phyloP scores from a whole-genome alignment of 176 grass and related monocot species.

The Aegilops speltoides region DNA sequence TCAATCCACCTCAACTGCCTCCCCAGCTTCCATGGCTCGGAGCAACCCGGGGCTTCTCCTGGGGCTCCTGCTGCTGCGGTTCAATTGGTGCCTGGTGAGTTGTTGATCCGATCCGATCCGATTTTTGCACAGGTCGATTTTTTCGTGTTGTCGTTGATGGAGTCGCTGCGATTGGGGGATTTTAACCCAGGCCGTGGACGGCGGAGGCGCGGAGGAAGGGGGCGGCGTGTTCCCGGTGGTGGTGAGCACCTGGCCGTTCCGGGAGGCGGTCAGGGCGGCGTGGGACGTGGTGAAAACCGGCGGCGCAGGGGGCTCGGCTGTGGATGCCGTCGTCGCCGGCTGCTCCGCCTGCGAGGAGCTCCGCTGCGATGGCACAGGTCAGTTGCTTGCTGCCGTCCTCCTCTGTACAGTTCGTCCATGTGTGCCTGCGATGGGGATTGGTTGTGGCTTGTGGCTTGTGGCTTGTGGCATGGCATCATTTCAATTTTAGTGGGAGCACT shows the following conservation, averaged over 20 bases:
- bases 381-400: not conserved
- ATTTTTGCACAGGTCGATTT: not conserved
- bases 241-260: slow-evolving; percentile 86
- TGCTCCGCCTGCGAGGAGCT: slow-evolving; percentile 84
- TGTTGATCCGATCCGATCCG: not conserved
- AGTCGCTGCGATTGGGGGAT: not conserved
- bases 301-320: slow-evolving; percentile 46
- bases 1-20: not conserved
- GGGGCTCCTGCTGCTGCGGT: slow-evolving; percentile 33
- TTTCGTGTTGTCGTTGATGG: not conserved
- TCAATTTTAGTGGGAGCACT: not conserved
- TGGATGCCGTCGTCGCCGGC: slow-evolving; percentile 72
- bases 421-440: not conserved
- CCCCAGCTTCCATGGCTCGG: slow-evolving; percentile 6
- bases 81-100: slow-evolving; percentile 27
- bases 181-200: slow-evolving; percentile 7
- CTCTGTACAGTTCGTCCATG: not conserved
- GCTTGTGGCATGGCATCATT: not conserved
- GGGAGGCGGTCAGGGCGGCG: slow-evolving; percentile 63
- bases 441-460: not conserved
- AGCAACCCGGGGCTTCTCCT: slow-evolving; percentile 26
- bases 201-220: slow-evolving; percentile 2
- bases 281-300: slow-evolving; percentile 53
- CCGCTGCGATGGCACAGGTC: slow-evolving; percentile 89
- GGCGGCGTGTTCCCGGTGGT: slow-evolving; percentile 47